These are phyloP conservation scores for Pseudopediastrum boryanum DNA, from an alignment of 139 green algal species.

Conservation along the genomic window DNA sequence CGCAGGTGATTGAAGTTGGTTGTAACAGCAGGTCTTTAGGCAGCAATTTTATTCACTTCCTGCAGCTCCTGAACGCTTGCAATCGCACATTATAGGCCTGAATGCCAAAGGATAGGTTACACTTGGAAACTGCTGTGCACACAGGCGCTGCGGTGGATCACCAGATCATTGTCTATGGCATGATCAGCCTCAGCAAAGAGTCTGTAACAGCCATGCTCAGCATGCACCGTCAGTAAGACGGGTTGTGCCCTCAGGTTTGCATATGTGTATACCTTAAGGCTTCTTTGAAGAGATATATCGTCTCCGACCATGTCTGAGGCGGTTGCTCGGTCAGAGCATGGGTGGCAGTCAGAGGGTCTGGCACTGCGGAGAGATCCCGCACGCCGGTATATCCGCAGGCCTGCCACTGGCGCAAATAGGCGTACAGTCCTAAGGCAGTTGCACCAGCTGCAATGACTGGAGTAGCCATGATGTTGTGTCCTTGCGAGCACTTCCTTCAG, in stretches of 20 bases:
- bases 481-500: too few species aligned
- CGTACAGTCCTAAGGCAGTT: slow-evolving; percentile 43
- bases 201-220: not conserved
- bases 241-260: not conserved
- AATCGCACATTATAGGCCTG: not conserved
- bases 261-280: slow-evolving; percentile 57
- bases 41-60: too few species aligned
- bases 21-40: too few species aligned
- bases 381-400: slow-evolving; percentile 17
- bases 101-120: not conserved
- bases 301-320: slow-evolving; percentile 74
- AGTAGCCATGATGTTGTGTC: slow-evolving; percentile 44
- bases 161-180: not conserved
- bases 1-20: too few species aligned
- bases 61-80: too few species aligned
- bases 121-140: not conserved
- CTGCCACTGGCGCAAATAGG: slow-evolving; percentile 35
- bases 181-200: not conserved
- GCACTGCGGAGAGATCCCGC: slow-evolving; percentile 7
- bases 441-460: slow-evolving; percentile 39
- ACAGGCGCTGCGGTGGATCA: not conserved
- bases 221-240: not conserved
- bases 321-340: slow-evolving; percentile 52
- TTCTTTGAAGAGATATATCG: slow-evolving; percentile 79
- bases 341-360: too few species aligned